phyloP scores from a whole-genome alignment of 371 early-diverging fungal species.

The Catenaria anguillulae region DNA sequence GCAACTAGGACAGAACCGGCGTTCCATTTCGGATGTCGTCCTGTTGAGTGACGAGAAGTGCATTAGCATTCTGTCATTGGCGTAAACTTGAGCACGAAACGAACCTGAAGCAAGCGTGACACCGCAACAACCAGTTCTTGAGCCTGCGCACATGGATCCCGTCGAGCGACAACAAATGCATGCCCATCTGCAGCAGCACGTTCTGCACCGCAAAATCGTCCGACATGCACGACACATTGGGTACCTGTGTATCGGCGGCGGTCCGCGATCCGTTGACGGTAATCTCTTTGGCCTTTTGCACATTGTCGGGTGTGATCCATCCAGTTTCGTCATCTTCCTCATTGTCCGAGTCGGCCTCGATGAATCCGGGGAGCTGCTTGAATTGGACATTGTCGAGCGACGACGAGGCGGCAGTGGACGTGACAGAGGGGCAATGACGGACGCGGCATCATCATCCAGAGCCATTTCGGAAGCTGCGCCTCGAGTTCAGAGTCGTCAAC shows the following conservation, averaged over 20 bases:
- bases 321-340: constrained; percentile 54
- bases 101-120: constrained; percentile 88
- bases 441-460: too few species aligned
- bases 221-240: constrained; percentile 79
- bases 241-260: constrained; percentile 6
- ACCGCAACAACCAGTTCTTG: constrained; percentile 80
- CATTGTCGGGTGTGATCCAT: constrained; percentile 90
- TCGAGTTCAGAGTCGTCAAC: not conserved
- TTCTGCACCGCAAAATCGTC: constrained; percentile 94
- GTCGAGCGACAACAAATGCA: constrained; percentile 68
- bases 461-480: not conserved
- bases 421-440: too few species aligned
- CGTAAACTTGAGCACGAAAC: too few species aligned
- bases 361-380: constrained; percentile 2
- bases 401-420: not conserved
- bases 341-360: constrained; percentile 21
- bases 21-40: constrained; percentile 67
- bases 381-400: not conserved
- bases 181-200: constrained; percentile 80
- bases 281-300: constrained; percentile 42
- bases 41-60: too few species aligned
- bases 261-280: constrained; percentile 19
- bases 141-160: constrained; percentile 60
- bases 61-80: too few species aligned
- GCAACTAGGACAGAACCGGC: constrained; percentile 85